Evolutionary conservation across 768 basidiomycete genomes (phyloP).

Genomic region (Termitomyces sp.): DNA sequence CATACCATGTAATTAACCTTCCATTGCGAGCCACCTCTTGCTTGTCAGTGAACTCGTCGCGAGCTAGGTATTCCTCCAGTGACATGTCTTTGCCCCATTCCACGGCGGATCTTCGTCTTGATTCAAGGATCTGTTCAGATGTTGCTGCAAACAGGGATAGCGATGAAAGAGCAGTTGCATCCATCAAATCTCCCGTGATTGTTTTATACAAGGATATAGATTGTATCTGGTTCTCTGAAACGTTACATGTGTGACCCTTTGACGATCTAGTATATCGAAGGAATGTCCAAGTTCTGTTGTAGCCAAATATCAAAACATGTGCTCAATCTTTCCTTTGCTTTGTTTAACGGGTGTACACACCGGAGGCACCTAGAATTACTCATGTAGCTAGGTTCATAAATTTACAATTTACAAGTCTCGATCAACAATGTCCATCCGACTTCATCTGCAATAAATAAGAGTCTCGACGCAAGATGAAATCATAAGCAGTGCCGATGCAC

Average conservation of each 20-base stretch:
- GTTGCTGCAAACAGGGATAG: constrained; percentile 47
- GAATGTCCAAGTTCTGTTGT: neutral
- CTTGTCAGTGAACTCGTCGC: constrained; percentile 33
- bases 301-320: too few species aligned
- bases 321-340: too few species aligned
- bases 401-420: neutral
- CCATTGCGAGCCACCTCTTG: constrained; percentile 41
- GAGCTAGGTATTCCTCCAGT: constrained; percentile 40
- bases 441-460: neutral
- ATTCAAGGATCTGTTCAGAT: constrained; percentile 35
- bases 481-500: neutral
- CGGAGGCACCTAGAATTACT: too few species aligned
- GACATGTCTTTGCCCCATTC: constrained; percentile 42
- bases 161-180: constrained; percentile 7
- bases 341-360: too few species aligned
- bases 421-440: neutral
- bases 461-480: neutral
- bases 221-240: neutral
- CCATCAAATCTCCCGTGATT: neutral
- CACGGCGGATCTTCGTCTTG: constrained; percentile 31
- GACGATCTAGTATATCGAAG: too few species aligned
- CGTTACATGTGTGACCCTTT: neutral
- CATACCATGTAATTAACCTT: constrained; percentile 24
- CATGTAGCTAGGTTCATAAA: too few species aligned
- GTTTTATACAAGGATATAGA: too few species aligned